Evolutionary conservation across 2,329 filamentous ascomycete species (phyloP).

Genomic region (Colletotrichum chlorophyti): DNA sequence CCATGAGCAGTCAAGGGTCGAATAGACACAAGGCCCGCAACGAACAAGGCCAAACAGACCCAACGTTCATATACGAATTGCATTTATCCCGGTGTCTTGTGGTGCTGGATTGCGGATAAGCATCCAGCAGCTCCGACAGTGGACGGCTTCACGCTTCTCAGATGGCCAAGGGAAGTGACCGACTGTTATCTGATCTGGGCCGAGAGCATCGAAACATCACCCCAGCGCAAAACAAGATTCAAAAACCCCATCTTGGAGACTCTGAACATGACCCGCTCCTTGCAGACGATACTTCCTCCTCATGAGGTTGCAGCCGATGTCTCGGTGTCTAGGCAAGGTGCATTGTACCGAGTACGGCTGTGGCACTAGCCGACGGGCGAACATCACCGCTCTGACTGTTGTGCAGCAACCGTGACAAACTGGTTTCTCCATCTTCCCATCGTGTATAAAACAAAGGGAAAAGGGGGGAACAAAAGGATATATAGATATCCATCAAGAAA

Average conservation of each 20-base stretch:
- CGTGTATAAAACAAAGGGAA: not conserved
- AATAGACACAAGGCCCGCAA: too few species aligned
- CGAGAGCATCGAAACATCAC: too few species aligned
- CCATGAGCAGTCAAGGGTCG: too few species aligned
- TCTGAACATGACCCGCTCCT: not conserved
- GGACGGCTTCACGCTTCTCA: too few species aligned
- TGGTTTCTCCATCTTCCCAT: not conserved
- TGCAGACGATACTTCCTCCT: not conserved
- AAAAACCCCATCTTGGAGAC: not conserved
- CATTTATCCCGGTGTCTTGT: too few species aligned
- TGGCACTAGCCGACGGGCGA: constrained; percentile 25
- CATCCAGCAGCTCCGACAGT: too few species aligned
- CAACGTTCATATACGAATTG: too few species aligned
- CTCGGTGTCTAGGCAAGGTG: constrained; percentile 16
- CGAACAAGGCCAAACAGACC: too few species aligned
- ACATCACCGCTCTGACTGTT: constrained; percentile 27
- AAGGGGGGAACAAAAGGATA: not conserved
- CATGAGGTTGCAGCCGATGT: constrained; percentile 24
- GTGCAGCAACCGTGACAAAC: constrained; percentile 10
- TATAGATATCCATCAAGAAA: constrained; percentile 23
- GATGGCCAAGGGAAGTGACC: too few species aligned
- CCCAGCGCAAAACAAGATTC: too few species aligned
- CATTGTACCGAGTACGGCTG: constrained; percentile 20
- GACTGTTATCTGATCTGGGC: too few species aligned
- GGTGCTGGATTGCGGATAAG: too few species aligned